Evolutionary conservation across 2,329 filamentous ascomycete species (phyloP).

Genomic region (Botryotinia globosa): DNA sequence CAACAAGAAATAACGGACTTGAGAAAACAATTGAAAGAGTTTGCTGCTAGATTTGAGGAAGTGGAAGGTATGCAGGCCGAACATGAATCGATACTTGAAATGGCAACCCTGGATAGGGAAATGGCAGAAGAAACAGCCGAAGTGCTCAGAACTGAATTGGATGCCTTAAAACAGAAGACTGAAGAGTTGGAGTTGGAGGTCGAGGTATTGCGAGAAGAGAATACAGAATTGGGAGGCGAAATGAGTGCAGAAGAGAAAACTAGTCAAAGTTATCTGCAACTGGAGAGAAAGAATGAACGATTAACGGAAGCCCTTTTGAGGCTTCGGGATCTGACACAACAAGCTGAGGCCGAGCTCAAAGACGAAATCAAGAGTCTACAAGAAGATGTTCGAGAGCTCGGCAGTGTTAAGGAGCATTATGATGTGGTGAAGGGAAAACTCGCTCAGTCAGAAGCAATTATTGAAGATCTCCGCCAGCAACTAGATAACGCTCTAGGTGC

Average conservation of each 20-base stretch:
- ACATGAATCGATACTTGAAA: conserved; percentile 79
- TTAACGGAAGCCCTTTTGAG: conserved; percentile 80
- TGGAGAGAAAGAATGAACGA: conserved; percentile 87
- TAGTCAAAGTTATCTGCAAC: conserved; percentile 83
- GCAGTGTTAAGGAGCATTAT: conserved; percentile 65
- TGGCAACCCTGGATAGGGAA: conserved; percentile 85
- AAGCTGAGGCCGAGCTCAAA: conserved; percentile 76
- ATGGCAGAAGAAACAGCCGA: conserved; percentile 96
- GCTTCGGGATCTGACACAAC: conserved; percentile 81
- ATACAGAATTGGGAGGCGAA: conserved; percentile 75
- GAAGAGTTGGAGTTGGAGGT: conserved; percentile 88
- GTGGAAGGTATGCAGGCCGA: conserved; percentile 76
- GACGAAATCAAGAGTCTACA: conserved; percentile 72
- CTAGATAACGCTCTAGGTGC: conserved; percentile 84
- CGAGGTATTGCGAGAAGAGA: conserved; percentile 84
- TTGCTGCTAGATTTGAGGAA: conserved; percentile 64
- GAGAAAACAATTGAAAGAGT: conserved; percentile 74
- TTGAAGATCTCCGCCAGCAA: conserved; percentile 86
- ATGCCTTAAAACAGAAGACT: conserved; percentile 68
- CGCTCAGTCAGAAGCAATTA: conserved; percentile 65
- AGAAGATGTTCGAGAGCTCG: conserved; percentile 68
- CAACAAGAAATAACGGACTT: conserved; percentile 76
- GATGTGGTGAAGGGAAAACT: conserved; percentile 70
- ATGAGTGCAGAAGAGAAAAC: conserved; percentile 86
- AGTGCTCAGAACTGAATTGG: conserved; percentile 74